Conservation (phyloP, 164 flowering plant species). For the Annona cherimola region DNA sequence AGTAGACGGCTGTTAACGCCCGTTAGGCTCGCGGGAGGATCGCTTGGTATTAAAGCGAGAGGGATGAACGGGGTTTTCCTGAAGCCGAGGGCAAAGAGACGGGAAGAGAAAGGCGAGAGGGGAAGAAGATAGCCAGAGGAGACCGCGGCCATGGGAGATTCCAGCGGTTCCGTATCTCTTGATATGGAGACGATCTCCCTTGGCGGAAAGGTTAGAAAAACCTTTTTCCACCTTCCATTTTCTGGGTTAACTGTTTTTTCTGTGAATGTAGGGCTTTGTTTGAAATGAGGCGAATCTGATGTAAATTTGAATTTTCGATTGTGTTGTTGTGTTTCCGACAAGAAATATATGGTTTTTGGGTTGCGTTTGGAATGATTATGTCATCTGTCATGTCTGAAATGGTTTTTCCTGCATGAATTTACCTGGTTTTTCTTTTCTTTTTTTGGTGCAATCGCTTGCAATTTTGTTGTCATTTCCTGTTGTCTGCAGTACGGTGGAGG, state of each 20-base stretch:
- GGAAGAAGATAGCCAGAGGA: background rate
- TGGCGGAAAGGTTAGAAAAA: slow-evolving; percentile 58
- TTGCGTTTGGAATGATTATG: too few species aligned
- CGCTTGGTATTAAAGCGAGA: slow-evolving; percentile 6
- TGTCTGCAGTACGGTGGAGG: too few species aligned
- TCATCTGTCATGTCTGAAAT: too few species aligned
- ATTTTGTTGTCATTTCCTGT: too few species aligned
- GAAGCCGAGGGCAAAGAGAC: background rate
- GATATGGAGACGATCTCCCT: slow-evolving; percentile 73
- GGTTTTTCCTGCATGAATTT: too few species aligned
- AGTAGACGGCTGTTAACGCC: background rate
- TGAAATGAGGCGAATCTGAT: background rate
- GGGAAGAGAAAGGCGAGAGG: background rate
- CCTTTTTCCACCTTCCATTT: background rate
- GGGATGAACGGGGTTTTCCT: background rate
- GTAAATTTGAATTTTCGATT: background rate
- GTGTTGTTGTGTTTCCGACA: background rate
- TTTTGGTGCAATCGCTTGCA: too few species aligned
- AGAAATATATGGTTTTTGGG: background rate
- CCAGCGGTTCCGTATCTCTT: slow-evolving; percentile 54
- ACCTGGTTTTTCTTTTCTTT: too few species aligned
- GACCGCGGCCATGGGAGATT: slow-evolving; percentile 53
- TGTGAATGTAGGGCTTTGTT: background rate
- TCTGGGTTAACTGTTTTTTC: background rate
- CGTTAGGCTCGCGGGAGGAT: background rate